These are phyloP conservation scores for Talaromyces ruber DNA, from an alignment of 495 filamentous ascomycete species.

Conservation along the genomic window DNA sequence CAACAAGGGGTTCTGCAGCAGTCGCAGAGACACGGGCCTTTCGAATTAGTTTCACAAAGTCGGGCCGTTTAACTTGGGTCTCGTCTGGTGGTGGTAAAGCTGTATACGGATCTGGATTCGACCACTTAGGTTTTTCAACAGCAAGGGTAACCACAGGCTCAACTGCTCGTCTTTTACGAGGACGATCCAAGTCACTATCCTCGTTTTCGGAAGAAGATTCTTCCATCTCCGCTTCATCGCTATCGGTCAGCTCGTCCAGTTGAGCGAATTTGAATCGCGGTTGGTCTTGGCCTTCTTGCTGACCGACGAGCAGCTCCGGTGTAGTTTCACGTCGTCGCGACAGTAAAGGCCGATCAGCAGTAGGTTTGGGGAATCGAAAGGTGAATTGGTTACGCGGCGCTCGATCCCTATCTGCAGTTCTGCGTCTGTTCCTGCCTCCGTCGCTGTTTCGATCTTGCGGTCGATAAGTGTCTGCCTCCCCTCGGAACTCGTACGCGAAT, in stretches of 20 bases:
- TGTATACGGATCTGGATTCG: conserved; percentile 89
- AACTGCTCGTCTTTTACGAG: conserved; percentile 40
- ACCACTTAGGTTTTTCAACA: conserved; percentile 63
- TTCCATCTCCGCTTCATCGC: conserved; percentile 64
- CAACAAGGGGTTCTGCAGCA: conserved; percentile 23
- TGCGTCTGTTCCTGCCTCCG: neutral
- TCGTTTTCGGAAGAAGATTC: conserved; percentile 37
- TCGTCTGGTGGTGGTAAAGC: conserved; percentile 65
- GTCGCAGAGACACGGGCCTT: conserved; percentile 57
- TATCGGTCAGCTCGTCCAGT: conserved; percentile 58
- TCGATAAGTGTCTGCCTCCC: conserved; percentile 5
- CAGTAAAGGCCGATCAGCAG: conserved; percentile 39
- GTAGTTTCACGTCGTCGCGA: conserved; percentile 25
- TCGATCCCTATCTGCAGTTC: conserved; percentile 14
- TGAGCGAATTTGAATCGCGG: conserved; percentile 31
- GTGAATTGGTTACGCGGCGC: conserved; percentile 32
- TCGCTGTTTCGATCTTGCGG: neutral
- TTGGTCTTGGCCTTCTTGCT: conserved; percentile 17
- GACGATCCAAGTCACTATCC: conserved; percentile 36
- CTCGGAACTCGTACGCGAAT: conserved; percentile 30
- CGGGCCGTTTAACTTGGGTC: conserved; percentile 57
- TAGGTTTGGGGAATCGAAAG: conserved; percentile 31
- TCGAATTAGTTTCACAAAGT: conserved; percentile 79
- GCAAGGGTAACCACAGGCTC: conserved; percentile 27
- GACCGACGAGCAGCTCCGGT: conserved; percentile 25